phyloP scores from a whole-genome alignment of 345 rosid species.

The Diplotaxis tenuifolia region DNA sequence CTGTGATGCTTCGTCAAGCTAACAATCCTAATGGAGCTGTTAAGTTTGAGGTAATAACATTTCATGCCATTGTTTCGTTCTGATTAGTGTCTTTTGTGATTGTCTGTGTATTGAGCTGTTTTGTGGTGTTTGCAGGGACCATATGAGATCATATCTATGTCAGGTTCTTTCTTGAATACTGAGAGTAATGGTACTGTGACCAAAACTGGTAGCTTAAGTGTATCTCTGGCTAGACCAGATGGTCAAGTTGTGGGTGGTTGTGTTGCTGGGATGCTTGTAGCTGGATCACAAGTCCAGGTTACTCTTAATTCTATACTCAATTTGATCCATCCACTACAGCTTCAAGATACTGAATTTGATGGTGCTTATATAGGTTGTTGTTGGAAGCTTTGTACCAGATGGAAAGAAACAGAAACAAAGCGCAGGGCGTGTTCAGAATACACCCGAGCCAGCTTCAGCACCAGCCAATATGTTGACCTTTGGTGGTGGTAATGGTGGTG shows the following conservation, averaged over 20 bases:
- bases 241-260: conserved; percentile 88
- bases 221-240: conserved; percentile 80
- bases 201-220: conserved; percentile 75
- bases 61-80: neutral
- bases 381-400: conserved; percentile 82
- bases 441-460: conserved; percentile 52
- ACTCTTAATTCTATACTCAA: neutral
- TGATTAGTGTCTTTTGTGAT: neutral
- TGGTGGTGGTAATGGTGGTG: conserved; percentile 45
- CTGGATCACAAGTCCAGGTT: conserved; percentile 94
- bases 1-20: conserved; percentile 75
- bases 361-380: conserved; percentile 53
- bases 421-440: conserved; percentile 30
- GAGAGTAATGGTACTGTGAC: conserved; percentile 70
- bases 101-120: neutral
- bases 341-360: conserved; percentile 2
- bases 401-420: conserved; percentile 53
- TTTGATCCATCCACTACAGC: neutral
- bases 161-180: conserved; percentile 77
- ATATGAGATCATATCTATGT: conserved; percentile 78
- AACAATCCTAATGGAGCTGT: conserved; percentile 55
- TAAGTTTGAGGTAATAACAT: conserved; percentile 69
- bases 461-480: conserved; percentile 62
- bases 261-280: conserved; percentile 79
- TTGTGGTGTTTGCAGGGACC: conserved; percentile 56